A percentile compares a stretch with the other conserved stretches of the same genome.
These are phyloP conservation scores for Pestalotiopsis fici DNA, from an alignment of 2,329 filamentous ascomycete species.

Conservation along the genomic window DNA sequence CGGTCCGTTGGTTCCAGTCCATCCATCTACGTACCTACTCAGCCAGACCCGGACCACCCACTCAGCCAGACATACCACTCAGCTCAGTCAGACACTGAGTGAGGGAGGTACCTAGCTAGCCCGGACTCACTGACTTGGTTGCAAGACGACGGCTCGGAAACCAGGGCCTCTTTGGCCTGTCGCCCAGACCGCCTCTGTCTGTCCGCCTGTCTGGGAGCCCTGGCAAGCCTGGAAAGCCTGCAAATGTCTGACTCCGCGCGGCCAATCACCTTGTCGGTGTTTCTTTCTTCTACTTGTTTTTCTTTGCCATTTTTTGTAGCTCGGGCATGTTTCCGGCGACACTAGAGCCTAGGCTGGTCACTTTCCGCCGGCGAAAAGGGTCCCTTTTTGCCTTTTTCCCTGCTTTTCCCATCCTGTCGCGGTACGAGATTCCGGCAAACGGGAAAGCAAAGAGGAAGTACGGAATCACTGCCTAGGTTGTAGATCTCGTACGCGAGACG, in stretches of 20 bases:
- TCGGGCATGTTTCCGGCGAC: not conserved
- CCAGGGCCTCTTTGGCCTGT: not conserved
- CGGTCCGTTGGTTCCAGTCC: not conserved
- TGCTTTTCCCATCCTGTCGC: not conserved
- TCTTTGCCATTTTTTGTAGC: not conserved
- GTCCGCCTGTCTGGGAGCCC: not conserved
- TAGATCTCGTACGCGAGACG: not conserved
- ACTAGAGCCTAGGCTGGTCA: not conserved
- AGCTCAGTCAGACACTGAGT: too few species aligned
- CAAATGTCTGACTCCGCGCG: not conserved
- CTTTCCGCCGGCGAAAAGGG: conserved; percentile 2
- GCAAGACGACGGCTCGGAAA: not conserved
- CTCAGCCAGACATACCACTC: too few species aligned
- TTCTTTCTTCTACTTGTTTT: not conserved
- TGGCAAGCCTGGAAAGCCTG: not conserved
- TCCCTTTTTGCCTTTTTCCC: not conserved
- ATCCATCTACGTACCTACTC: too few species aligned
- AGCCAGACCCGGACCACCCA: too few species aligned
- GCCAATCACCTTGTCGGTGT: not conserved
- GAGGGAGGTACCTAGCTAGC: not conserved
- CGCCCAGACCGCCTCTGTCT: not conserved
- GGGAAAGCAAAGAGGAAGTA: not conserved
- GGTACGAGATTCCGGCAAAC: conserved; percentile 1
- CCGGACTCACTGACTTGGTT: not conserved
- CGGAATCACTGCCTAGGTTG: not conserved